A percentile compares a stretch with the other conserved stretches of the same genome.
Conservation (phyloP, 345 rosid species). For the Populus davidiana region DNA sequence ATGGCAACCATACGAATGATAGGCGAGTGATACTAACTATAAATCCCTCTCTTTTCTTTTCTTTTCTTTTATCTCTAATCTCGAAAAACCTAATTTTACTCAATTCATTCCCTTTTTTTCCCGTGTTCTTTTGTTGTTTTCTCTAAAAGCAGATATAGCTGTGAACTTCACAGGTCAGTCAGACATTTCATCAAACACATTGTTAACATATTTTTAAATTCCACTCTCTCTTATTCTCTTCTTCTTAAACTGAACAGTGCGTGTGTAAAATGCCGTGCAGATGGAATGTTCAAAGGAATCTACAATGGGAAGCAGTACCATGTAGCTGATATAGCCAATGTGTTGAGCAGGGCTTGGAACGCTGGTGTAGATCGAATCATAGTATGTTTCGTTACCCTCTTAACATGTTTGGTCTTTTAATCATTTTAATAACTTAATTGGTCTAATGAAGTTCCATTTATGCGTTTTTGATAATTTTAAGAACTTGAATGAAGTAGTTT, state of each 20-base stretch:
- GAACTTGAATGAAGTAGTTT: neutral
- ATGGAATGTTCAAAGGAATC: slow-evolving; percentile 95
- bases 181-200: slow-evolving; percentile 59
- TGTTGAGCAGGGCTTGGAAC: slow-evolving; percentile 83
- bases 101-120: neutral
- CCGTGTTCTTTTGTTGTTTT: neutral
- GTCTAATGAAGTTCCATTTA: neutral
- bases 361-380: slow-evolving; percentile 94
- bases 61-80: neutral
- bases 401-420: neutral
- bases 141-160: slow-evolving; percentile 65
- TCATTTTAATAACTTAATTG: neutral
- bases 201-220: neutral
- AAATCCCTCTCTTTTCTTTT: neutral
- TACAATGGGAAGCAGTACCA: slow-evolving; percentile 86
- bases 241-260: neutral
- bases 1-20: slow-evolving; percentile 77
- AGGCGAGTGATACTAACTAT: slow-evolving; percentile 54
- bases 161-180: slow-evolving; percentile 86
- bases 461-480: no score
- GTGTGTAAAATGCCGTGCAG: slow-evolving; percentile 26
- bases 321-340: slow-evolving; percentile 62
- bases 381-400: slow-evolving; percentile 29
- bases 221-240: neutral
- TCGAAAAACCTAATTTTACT: neutral